Base-by-base conservation (phyloP, 805 yeast species). In the Myxozyma neotropica region DNA sequence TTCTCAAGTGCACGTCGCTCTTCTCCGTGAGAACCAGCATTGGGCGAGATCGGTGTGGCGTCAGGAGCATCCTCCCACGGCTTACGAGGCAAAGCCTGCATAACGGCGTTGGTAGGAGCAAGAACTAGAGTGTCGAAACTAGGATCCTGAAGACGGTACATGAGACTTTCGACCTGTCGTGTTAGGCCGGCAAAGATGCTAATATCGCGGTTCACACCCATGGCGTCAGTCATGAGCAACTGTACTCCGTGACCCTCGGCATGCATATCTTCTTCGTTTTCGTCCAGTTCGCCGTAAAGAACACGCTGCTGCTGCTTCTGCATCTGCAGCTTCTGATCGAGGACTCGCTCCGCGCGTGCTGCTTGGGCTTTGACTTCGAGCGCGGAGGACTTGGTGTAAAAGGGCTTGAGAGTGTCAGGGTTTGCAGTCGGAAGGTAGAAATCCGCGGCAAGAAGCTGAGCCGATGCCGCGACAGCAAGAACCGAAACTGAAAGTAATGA, bases 51-150 rank as follows among this genome's bases (percentile, higher is more conserved):
- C 33, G 72, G 74, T 5, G 74, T 77, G 23, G 76, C 77, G 15
- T 83, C 75, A 4, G 76, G 67, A 6, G 96, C 96, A 72, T 86
- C 89, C 69, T 86, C 86, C 96, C 96, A 90, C 21, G 96, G 96
- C 71, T 89, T 89, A 56, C 71, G 57, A 2, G 72, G 12, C 49
- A 85, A 69, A 1, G 77, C 73, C 33, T 74, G 74, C 59, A 89
- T 76, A 2, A 89, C 92, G 12, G 71, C 72, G 68, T 89, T 83
- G 1, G 83, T 76, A 6, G 96, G 96, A 2, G 95, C 89, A 68
- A 89, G 80, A 5, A 89, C 80, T 23, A 88, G 73, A 57, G 74
- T 77, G 67, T 75, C 75, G 39, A 69, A 68, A 31, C 75, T 73
- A 15, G 73, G 71, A 58, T 77, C 72, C 59, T 80, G 83, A 63